Evolutionary conservation across 2,329 filamentous ascomycete species (phyloP).

Genomic region (Alternaria solani): DNA sequence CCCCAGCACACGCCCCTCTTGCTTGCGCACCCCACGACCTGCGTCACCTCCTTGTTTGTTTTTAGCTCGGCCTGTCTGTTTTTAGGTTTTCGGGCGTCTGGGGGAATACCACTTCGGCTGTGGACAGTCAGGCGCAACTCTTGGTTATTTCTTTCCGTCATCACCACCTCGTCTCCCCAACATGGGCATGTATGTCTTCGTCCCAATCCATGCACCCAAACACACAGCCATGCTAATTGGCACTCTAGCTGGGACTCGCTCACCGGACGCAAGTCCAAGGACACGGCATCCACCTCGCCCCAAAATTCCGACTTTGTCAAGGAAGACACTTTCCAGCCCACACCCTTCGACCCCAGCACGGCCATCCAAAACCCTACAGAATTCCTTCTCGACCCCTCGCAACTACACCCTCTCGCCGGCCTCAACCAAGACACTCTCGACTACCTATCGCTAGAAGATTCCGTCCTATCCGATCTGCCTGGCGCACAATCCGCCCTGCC

Average conservation of each 20-base stretch:
- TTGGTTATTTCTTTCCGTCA: constrained; percentile 24
- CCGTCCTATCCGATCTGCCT: constrained; percentile 83
- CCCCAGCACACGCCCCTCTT: constrained; percentile 32
- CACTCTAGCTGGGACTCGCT: constrained; percentile 61
- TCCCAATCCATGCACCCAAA: not conserved
- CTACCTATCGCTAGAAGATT: constrained; percentile 94
- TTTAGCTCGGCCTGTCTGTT: constrained; percentile 15
- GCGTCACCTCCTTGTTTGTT: constrained; percentile 19
- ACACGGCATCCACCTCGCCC: constrained; percentile 53
- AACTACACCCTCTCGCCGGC: constrained; percentile 91
- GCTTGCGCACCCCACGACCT: constrained; percentile 37
- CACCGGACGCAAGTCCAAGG: constrained; percentile 64
- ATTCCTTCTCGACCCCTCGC: constrained; percentile 88
- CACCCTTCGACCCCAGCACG: constrained; percentile 74
- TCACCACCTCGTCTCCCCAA: constrained; percentile 28
- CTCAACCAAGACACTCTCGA: constrained; percentile 92
- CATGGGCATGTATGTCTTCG: constrained; percentile 47
- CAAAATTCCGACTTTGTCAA: constrained; percentile 48
- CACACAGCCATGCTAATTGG: constrained; percentile 8
- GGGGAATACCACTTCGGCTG: constrained; percentile 21
- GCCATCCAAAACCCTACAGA: constrained; percentile 80
- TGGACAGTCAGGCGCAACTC: constrained; percentile 31
- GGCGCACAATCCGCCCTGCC: constrained; percentile 88
- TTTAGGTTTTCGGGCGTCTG: constrained; percentile 31
- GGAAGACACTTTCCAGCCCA: constrained; percentile 59